Base-by-base conservation (phyloP, 345 rosid genomes). In the Aquilaria yunnanensis region DNA sequence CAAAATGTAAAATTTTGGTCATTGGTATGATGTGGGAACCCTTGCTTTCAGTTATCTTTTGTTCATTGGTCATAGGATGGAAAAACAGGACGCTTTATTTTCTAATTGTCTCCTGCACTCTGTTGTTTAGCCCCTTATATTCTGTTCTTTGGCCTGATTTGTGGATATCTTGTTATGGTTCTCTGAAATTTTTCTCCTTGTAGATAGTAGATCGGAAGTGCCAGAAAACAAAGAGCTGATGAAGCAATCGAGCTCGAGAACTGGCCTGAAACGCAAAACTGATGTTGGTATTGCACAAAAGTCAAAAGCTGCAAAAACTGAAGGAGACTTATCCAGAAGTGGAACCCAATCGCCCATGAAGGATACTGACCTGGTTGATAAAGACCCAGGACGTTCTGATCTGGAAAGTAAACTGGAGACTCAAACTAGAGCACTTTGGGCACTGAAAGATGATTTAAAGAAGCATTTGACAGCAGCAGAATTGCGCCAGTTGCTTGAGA, bases 381-480 rank as follows among this genome's bases (percentile, higher is more conserved):
- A 60, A 67, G 60, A 62, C 13, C 49, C 31, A 12, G 62, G 70
- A 51, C 59, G 70, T 57, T 72, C 73, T 66, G 77, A 82, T 49
- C 60, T 69, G 71, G 85, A 88, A 67, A 74, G 61, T 49, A 82
- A 76, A 67, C 70, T 84, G 70, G 96, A 94, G 81, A 82, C 81
- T 30, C 97, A 94, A 74, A 74, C 76, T 62, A 90, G 84, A 77
- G 91, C 77, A 66, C 56, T 94, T 69, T 94, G 99, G 99, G 78
- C 80, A 46, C 70, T 94, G 68, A 94, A 90, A 80, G 97, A 94
- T 80, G 80, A 80, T 63, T 78, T 94, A 57, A 90, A 86, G 78
- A 85, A 82, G 78, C 70, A 88, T 76, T 92, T 86, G 37, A 75
- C 85, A 61, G 78, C 89, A 51, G 80, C 70, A 37, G 95, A 86